Base-by-base conservation (phyloP, 192 early-diverging fungal genomes). In the Lunasporangiospora selenospora region DNA sequence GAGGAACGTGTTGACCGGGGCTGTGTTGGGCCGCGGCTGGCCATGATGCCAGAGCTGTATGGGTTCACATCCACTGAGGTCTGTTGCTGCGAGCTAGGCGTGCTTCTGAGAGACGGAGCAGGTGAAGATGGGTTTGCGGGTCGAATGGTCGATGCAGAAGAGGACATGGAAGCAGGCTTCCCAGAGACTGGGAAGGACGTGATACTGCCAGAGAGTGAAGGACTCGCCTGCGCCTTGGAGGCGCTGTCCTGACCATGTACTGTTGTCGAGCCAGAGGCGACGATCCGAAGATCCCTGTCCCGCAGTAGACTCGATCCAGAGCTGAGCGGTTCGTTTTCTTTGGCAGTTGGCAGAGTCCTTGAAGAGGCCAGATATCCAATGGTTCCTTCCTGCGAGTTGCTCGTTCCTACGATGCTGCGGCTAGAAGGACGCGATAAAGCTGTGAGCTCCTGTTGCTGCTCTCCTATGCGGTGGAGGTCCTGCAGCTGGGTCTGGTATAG, bases 401-500 rank as follows among this genome's bases (percentile, higher is more conserved):
- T n/a, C n/a, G n/a, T n/a, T n/a, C n/a, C n/a, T n/a, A n/a, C n/a
- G n/a, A n/a, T n/a, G n/a, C n/a, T n/a, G n/a, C n/a, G n/a, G n/a
- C n/a, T n/a, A n/a, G n/a, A n/a, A n/a, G n/a, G n/a, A n/a, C n/a
- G n/a, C n/a, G n/a, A n/a, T n/a, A n/a, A n/a, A n/a, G 43, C 13
- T 26, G 62, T 36, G 13, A 48, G 15, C 21, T 67, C 65, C 19
- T 73, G 69, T n/a, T n/a, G n/a, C 19, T 63, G 69, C 26, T 73
- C 69, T 10, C 58, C 58, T 0, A 73, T 42, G 12, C 69, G 69
- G 38, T 73, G 69, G 9, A 73, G 40, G 41, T 73, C 69, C 49
- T 73, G 81, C 36, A 87, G 56, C 45, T 87, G 85, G 13, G 71
- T 87, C 62, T 87, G 81, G 56, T 82, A 84, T 12, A 82, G 57